A percentile compares a stretch with the other conserved stretches of the same genome.
Evolutionary conservation across 176 grass and related monocot species (phyloP).

Genomic region (Phragmites australis): DNA sequence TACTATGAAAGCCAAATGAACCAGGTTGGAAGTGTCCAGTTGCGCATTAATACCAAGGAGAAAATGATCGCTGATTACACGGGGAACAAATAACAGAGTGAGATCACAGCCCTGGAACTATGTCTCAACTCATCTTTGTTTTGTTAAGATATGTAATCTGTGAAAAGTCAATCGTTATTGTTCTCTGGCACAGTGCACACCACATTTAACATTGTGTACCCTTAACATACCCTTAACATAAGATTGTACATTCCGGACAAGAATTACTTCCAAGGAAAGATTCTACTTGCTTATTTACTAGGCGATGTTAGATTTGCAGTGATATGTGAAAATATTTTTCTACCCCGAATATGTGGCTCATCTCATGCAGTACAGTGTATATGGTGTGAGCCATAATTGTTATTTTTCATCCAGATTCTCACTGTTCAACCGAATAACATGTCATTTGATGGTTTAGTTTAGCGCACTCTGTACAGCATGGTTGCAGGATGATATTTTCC

Average conservation of each 20-base stretch:
- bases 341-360: background rate
- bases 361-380: background rate
- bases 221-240: too few relatives aligned
- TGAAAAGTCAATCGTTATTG: background rate
- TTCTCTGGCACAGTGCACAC: background rate
- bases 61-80: constrained; percentile 45
- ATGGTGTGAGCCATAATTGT: constrained; percentile 12
- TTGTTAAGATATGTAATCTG: constrained; percentile 24
- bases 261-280: background rate
- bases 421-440: background rate
- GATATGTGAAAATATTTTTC: background rate
- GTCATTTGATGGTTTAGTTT: background rate
- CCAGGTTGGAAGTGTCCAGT: constrained; percentile 70
- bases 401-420: background rate
- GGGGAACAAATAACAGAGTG: constrained; percentile 44
- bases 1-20: constrained; percentile 89
- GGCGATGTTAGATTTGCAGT: background rate
- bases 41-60: constrained; percentile 65
- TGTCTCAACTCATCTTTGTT: background rate
- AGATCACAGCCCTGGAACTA: constrained; percentile 9
- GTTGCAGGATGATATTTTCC: background rate
- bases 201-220: background rate
- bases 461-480: background rate
- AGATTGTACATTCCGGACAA: background rate
- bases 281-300: background rate